Conservation (phyloP, 2,329 filamentous ascomycete genomes). For the Ophiostoma sp. region DNA sequence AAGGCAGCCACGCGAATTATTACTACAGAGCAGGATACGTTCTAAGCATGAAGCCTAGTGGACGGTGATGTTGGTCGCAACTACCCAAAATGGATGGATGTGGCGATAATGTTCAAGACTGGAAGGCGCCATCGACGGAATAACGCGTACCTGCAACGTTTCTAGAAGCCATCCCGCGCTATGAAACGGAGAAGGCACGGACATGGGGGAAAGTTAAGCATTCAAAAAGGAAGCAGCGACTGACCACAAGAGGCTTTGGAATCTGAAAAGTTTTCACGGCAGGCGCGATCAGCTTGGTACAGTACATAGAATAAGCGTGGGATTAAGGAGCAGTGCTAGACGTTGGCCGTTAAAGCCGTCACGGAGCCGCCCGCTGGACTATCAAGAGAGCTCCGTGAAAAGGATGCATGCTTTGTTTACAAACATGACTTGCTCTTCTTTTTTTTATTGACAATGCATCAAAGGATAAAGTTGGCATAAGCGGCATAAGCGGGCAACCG, state of each 20-base stretch:
- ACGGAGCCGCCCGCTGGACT: not conserved
- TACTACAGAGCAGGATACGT: not conserved
- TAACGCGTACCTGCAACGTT: constrained; percentile 7
- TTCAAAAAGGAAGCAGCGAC: constrained; percentile 9
- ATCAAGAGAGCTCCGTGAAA: not conserved
- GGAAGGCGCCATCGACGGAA: constrained; percentile 8
- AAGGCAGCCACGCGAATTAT: not conserved
- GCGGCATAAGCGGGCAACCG: not conserved
- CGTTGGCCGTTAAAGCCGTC: not conserved
- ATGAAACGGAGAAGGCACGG: not conserved
- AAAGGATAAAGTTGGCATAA: not conserved
- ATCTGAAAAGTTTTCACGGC: not conserved
- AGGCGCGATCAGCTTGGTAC: not conserved
- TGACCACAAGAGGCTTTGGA: not conserved
- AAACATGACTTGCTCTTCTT: not conserved
- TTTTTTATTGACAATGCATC: not conserved
- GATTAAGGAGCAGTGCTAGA: not conserved
- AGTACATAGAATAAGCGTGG: not conserved
- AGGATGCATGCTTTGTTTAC: not conserved
- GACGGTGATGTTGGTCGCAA: constrained; percentile 6
- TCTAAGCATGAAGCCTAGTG: not conserved
- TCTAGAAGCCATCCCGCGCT: not conserved
- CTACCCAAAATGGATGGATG: constrained; percentile 4
- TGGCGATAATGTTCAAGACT: not conserved
- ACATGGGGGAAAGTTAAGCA: not conserved